Conservation (phyloP, 176 grass and related monocot species). For the Tillandsia leiboldiana region DNA sequence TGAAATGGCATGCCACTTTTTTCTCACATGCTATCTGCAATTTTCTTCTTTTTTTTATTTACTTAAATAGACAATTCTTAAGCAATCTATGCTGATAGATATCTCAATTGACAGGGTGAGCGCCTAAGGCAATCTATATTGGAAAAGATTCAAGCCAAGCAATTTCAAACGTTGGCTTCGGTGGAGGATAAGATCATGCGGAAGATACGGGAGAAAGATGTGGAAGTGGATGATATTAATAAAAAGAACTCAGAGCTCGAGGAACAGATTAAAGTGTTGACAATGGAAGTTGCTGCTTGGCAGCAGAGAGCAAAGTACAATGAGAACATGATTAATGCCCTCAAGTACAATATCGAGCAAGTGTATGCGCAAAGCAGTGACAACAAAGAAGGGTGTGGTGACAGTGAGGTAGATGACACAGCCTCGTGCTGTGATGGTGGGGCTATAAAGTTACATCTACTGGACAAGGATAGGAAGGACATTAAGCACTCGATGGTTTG, state of each 20-base stretch:
- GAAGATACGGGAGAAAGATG: constrained; percentile 86
- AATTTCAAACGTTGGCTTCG: constrained; percentile 74
- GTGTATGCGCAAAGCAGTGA: constrained; percentile 85
- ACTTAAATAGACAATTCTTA: too few relatives aligned
- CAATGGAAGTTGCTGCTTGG: constrained; percentile 75
- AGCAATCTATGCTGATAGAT: background rate
- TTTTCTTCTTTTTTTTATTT: too few relatives aligned
- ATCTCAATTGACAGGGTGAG: constrained; percentile 58
- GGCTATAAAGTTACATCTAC: constrained; percentile 43
- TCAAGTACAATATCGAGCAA: constrained; percentile 91
- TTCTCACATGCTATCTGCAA: too few relatives aligned
- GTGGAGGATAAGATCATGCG: constrained; percentile 83
- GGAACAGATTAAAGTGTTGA: constrained; percentile 85
- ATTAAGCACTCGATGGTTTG: constrained; percentile 49
- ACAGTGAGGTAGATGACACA: constrained; percentile 95
- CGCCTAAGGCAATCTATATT: constrained; percentile 80
- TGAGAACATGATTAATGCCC: constrained; percentile 87
- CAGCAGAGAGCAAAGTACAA: constrained; percentile 98
- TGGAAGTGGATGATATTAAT: constrained; percentile 72
- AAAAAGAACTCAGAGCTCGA: constrained; percentile 83
- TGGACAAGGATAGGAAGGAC: constrained; percentile 50
- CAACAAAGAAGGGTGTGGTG: constrained; percentile 92
- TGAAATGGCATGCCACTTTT: too few relatives aligned
- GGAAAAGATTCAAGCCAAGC: constrained; percentile 89
- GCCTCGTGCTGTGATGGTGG: constrained; percentile 80